These are phyloP conservation scores for Aspergillus ostianus DNA, from an alignment of 495 filamentous ascomycete genomes.

Conservation along the genomic window DNA sequence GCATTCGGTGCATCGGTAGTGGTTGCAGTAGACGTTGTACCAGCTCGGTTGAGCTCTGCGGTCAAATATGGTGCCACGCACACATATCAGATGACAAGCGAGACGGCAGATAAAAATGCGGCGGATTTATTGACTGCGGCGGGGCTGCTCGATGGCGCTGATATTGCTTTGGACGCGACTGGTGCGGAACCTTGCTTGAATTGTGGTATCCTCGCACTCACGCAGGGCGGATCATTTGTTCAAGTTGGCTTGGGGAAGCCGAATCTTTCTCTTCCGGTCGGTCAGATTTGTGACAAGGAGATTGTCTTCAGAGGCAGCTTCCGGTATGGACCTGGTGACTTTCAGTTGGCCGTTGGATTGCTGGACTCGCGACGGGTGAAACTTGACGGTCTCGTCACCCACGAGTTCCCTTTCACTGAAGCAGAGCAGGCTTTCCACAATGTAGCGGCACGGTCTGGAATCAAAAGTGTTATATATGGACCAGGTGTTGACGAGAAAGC, in stretches of 20 bases:
- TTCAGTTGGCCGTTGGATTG: constrained; percentile 69
- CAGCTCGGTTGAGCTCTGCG: constrained; percentile 66
- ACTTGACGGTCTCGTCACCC: constrained; percentile 69
- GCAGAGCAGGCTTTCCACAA: constrained; percentile 23
- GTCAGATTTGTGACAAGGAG: constrained; percentile 77
- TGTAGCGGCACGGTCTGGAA: constrained; percentile 22
- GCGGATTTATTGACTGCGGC: constrained; percentile 44
- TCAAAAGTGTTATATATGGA: constrained; percentile 34
- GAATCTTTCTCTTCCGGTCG: constrained; percentile 78
- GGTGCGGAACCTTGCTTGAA: constrained; percentile 76
- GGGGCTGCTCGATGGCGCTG: constrained; percentile 52
- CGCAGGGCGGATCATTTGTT: constrained; percentile 73
- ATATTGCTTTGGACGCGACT: constrained; percentile 75
- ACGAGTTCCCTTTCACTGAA: constrained; percentile 25
- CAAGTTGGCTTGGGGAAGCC: constrained; percentile 79
- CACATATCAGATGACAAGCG: constrained; percentile 48
- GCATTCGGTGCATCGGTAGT: constrained; percentile 74
- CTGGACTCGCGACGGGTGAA: constrained; percentile 61
- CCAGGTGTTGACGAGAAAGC: constrained; percentile 22
- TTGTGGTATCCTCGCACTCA: constrained; percentile 63
- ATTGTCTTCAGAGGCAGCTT: constrained; percentile 76
- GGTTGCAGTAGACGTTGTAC: constrained; percentile 74
- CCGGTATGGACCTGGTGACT: constrained; percentile 78
- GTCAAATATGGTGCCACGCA: constrained; percentile 62
- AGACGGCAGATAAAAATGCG: constrained; percentile 58